Conservation (phyloP, 139 green algal species). For the Auxenochlorella pyrenoidosa region DNA sequence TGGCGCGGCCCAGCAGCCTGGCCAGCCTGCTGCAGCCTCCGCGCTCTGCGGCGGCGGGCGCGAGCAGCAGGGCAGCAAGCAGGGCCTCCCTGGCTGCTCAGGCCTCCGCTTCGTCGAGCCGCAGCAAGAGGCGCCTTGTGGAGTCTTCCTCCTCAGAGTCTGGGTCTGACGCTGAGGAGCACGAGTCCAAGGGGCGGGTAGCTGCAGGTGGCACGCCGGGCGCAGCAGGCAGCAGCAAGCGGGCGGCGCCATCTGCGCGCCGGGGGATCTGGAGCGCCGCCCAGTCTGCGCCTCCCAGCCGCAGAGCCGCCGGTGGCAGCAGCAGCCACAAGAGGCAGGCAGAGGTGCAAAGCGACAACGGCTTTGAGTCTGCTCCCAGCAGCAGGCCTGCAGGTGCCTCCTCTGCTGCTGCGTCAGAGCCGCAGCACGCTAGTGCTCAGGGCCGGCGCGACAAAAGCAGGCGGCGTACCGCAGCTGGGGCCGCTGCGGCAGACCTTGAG, state of each 20-base stretch:
- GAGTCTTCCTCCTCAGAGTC: background rate
- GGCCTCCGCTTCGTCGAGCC: background rate
- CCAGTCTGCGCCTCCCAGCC: too few relatives aligned
- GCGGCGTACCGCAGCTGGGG: background rate
- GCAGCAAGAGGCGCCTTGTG: conserved; percentile 7
- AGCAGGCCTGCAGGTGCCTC: background rate
- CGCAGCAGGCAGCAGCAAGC: background rate
- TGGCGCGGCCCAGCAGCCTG: background rate
- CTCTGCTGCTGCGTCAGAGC: background rate
- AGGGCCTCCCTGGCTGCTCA: background rate
- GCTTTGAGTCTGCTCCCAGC: background rate
- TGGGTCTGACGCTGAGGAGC: background rate
- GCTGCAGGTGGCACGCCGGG: background rate
- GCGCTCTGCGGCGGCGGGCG: background rate
- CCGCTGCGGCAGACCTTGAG: background rate
- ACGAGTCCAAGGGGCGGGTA: background rate
- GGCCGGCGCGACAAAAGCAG: background rate
- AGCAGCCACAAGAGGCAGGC: background rate
- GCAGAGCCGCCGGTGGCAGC: background rate
- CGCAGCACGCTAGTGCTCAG: background rate
- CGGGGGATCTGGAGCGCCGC: background rate
- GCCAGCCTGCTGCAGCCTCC: background rate
- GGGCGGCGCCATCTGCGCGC: background rate
- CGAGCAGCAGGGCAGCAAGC: background rate
- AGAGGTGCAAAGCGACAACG: background rate